These are phyloP conservation scores for Colletotrichum endophyticum DNA, from an alignment of 2,329 filamentous ascomycete species.

Conservation along the genomic window DNA sequence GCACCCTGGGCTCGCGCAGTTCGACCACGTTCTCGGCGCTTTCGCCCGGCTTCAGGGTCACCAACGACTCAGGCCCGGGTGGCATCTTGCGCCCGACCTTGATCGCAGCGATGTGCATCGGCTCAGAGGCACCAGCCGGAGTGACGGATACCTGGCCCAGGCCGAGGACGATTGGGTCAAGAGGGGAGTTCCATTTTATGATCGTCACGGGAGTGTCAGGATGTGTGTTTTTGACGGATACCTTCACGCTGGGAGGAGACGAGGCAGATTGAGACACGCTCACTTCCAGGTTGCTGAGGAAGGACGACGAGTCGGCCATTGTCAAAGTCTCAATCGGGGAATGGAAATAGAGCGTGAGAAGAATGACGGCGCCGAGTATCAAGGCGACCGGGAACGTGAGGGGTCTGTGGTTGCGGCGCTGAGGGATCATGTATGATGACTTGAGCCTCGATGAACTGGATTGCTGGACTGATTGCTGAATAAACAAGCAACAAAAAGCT, in stretches of 20 bases:
- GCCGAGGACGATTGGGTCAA: slow-evolving; percentile 44
- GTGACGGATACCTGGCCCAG: slow-evolving; percentile 45
- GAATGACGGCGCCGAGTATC: neutral
- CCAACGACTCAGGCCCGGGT: slow-evolving; percentile 38
- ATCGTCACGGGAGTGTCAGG: slow-evolving; percentile 39
- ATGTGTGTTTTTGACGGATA: slow-evolving; percentile 45
- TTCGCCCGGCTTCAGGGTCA: slow-evolving; percentile 42
- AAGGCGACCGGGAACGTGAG: neutral
- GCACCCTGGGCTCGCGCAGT: slow-evolving; percentile 39
- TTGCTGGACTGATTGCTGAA: neutral
- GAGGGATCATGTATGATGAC: neutral
- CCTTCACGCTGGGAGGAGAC: slow-evolving; percentile 37
- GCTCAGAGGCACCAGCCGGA: slow-evolving; percentile 32
- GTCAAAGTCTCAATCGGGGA: neutral
- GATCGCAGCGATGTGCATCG: slow-evolving; percentile 42
- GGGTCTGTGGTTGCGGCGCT: neutral
- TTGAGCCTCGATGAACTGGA: neutral
- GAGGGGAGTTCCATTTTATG: slow-evolving; percentile 46
- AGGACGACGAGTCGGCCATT: neutral
- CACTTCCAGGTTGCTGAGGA: neutral
- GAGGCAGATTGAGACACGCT: slow-evolving; percentile 34
- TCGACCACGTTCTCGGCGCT: slow-evolving; percentile 37
- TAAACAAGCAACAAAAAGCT: neutral
- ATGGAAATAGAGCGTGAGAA: neutral
- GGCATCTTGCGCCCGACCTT: slow-evolving; percentile 46